Evolutionary conservation across 2,329 filamentous ascomycete species (phyloP), one percentile per base, ranked within the genome.

Genomic region (Aspergillaceae sp.): DNA sequence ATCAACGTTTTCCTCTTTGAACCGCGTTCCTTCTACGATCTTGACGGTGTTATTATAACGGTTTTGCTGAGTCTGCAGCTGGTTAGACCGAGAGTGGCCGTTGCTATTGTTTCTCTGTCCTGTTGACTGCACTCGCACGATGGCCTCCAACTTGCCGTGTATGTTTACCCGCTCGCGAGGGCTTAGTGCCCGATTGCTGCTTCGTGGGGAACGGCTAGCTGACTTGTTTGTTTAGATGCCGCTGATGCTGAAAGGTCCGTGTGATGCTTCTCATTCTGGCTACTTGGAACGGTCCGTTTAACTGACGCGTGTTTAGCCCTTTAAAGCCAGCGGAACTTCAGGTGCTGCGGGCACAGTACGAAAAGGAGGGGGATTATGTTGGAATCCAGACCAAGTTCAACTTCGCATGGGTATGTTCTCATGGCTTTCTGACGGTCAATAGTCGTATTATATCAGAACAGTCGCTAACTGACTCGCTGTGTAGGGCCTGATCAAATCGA

Each of bases 381-480:
- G 90, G 91, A 49, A 80, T 98, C 36, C 92, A 98, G 70, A 98
- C 92, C 51, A 97, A 97, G 67, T 98, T 98, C 80, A 98, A 98
- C 81, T 97, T 91, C 69, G 91, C 92, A 64, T 98, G 92, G 92
- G 89, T 94, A 80, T 47, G 75, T 6, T 35, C 10, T 32, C 8
- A 6, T 6, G 30, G 30, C 30, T 6, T 32, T 32, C 19, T 19
- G 19, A 19, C 19, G 19, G 19, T 19, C 19, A 19, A 19, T 19
- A 19, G 19, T 19, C 19, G 19, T 19, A 19, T 19, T 19, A 19
- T 19, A 1, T 2, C 19, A 19, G 19, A 19, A 19, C 19, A 19
- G 19, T 19, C 19, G 19, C 19, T 19, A 19, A 19, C 19, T 19
- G 19, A 19, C 19, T 19, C 19, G 19, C 19, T 19, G 19, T 19